Percentiles rank a stretch among this genome's conserved stretches.
Evolutionary conservation across 805 yeast species (phyloP).

Genomic region (Yamadazyma kitorensis): DNA sequence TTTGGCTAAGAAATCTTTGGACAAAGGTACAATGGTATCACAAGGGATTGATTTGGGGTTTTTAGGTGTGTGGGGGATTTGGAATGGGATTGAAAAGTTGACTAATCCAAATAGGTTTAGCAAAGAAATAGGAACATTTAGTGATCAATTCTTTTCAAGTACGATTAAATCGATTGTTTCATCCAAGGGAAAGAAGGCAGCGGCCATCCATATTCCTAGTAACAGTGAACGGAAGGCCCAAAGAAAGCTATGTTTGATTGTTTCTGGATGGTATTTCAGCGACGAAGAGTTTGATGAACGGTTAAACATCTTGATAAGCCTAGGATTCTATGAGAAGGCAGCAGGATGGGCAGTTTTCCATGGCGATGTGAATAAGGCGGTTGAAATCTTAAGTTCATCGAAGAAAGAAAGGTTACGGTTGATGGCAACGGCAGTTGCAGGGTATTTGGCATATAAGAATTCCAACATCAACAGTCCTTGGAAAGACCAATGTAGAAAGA

Average conservation of each 20-base stretch:
- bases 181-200: conserved; percentile 46
- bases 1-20: conserved; percentile 62
- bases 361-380: conserved; percentile 80
- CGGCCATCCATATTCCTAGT: conserved; percentile 43
- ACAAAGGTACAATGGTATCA: conserved; percentile 63
- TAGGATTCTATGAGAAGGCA: conserved; percentile 77
- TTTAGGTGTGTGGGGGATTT: conserved; percentile 84
- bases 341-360: conserved; percentile 98
- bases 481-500: conserved; percentile 87
- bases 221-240: conserved; percentile 56
- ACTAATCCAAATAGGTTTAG: conserved; percentile 46
- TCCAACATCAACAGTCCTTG: conserved; percentile 68
- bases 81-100: conserved; percentile 68
- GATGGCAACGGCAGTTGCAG: conserved; percentile 93
- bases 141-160: conserved; percentile 42
- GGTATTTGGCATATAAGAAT: conserved; percentile 68
- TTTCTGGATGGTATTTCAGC: conserved; percentile 89
- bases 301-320: conserved; percentile 50
- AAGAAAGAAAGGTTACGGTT: conserved; percentile 66
- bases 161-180: conserved; percentile 54
- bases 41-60: conserved; percentile 77
- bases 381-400: conserved; percentile 72
- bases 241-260: conserved; percentile 73
- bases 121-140: conserved; percentile 17
- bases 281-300: conserved; percentile 71